Percentiles rank a stretch among this genome's conserved stretches.
Evolutionary conservation across 129 eudicot species (phyloP).

Genomic region (Flaveria sonorensis): DNA sequence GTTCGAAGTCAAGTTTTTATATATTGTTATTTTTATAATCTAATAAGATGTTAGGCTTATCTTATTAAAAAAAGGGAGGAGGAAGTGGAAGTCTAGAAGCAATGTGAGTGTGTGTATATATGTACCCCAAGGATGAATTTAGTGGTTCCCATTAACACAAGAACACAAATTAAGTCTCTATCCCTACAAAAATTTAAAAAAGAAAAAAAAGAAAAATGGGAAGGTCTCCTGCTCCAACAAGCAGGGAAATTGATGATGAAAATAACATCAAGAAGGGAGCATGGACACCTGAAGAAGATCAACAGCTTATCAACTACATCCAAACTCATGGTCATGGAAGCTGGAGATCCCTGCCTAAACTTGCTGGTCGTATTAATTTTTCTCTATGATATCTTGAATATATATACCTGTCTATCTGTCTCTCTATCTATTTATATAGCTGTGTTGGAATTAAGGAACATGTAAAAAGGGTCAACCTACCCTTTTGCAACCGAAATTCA

Average conservation of each 20-base stretch:
- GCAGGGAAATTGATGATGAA: slow-evolving; percentile 16
- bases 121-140: slow-evolving; percentile 15
- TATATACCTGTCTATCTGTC: too few species aligned
- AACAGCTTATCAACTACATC: slow-evolving; percentile 41
- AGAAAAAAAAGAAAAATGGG: slow-evolving; percentile 31
- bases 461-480: too few species aligned
- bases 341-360: slow-evolving; percentile 57
- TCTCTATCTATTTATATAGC: too few species aligned
- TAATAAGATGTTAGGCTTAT: background rate
- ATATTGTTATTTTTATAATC: too few species aligned
- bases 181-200: background rate
- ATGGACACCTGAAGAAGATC: slow-evolving; percentile 54
- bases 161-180: background rate
- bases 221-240: slow-evolving; percentile 39
- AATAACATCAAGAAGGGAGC: slow-evolving; percentile 48
- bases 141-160: slow-evolving; percentile 16
- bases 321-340: slow-evolving; percentile 55
- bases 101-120: slow-evolving; percentile 5
- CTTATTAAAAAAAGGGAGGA: slow-evolving; percentile 17
- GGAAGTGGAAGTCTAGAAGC: slow-evolving; percentile 31
- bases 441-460: too few species aligned
- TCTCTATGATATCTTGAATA: background rate
- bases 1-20: too few species aligned
- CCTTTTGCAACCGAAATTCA: too few species aligned
- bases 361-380: slow-evolving; percentile 33